These are phyloP conservation scores for Hypoxylon intermedium DNA, from an alignment of 495 filamentous ascomycete genomes.

Conservation along the genomic window DNA sequence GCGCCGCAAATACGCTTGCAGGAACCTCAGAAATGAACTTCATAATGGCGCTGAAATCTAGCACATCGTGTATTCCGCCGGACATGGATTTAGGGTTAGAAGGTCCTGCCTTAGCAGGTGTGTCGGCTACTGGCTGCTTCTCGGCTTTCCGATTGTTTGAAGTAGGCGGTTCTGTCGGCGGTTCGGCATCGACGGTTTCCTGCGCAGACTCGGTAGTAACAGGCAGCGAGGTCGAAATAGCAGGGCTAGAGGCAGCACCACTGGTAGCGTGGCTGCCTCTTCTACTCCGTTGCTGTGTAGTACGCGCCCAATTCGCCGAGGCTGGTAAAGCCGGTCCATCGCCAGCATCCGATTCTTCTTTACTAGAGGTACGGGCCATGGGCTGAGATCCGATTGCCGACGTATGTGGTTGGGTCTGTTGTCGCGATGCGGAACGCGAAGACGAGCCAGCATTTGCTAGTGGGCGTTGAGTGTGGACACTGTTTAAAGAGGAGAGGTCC, in stretches of 20 bases:
- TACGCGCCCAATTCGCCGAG: slow-evolving; percentile 92
- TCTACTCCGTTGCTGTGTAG: slow-evolving; percentile 71
- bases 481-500: slow-evolving; percentile 95
- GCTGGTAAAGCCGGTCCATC: slow-evolving; percentile 89
- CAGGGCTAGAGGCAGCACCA: slow-evolving; percentile 80
- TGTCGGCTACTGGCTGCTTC: slow-evolving; percentile 30
- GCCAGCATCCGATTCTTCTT: slow-evolving; percentile 71
- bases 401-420: slow-evolving; percentile 58
- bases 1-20: slow-evolving; percentile 37
- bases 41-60: slow-evolving; percentile 39
- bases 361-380: slow-evolving; percentile 76
- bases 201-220: slow-evolving; percentile 53
- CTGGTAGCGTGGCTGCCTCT: slow-evolving; percentile 80
- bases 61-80: slow-evolving; percentile 9
- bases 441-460: slow-evolving; percentile 50
- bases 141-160: slow-evolving; percentile 33
- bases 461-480: slow-evolving; percentile 77
- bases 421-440: slow-evolving; percentile 59
- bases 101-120: slow-evolving; percentile 9
- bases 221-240: slow-evolving; percentile 67
- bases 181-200: slow-evolving; percentile 43
- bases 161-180: slow-evolving; percentile 28
- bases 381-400: slow-evolving; percentile 66
- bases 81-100: neutral
- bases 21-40: slow-evolving; percentile 44